Conservation (phyloP, 441 rosid genomes). For the Croton laevigatus region DNA sequence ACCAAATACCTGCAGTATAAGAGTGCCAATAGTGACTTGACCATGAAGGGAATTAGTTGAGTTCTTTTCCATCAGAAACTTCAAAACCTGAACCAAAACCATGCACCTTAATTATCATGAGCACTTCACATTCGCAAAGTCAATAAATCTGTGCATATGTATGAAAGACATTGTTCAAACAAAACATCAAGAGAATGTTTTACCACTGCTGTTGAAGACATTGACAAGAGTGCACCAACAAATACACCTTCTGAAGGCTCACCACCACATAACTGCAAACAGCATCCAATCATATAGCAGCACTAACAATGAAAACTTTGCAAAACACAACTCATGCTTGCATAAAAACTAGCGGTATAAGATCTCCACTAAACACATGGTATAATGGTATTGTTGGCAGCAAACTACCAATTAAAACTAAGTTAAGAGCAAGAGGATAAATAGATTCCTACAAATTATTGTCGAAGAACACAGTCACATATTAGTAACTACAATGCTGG, state of each 20-base stretch:
- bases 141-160: background rate
- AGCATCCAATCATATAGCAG: constrained; percentile 22
- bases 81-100: constrained; percentile 56
- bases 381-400: background rate
- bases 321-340: constrained; percentile 4
- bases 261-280: constrained; percentile 87
- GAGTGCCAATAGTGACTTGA: constrained; percentile 72
- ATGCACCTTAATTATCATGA: constrained; percentile 10
- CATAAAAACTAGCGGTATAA: background rate
- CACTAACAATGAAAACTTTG: constrained; percentile 8
- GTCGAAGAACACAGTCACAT: background rate
- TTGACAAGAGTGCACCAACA: constrained; percentile 83
- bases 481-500: background rate
- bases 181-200: constrained; percentile 13
- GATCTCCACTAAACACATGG: background rate
- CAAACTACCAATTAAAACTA: background rate
- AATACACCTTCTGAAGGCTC: constrained; percentile 84
- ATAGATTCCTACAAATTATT: background rate
- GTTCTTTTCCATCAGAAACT: constrained; percentile 90
- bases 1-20: constrained; percentile 66
- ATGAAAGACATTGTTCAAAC: background rate
- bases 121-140: background rate
- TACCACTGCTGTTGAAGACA: constrained; percentile 98
- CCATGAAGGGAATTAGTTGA: constrained; percentile 42
- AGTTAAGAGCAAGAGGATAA: background rate